Conservation (phyloP, 2,329 filamentous ascomycete species). For the Colletotrichum sp. region DNA sequence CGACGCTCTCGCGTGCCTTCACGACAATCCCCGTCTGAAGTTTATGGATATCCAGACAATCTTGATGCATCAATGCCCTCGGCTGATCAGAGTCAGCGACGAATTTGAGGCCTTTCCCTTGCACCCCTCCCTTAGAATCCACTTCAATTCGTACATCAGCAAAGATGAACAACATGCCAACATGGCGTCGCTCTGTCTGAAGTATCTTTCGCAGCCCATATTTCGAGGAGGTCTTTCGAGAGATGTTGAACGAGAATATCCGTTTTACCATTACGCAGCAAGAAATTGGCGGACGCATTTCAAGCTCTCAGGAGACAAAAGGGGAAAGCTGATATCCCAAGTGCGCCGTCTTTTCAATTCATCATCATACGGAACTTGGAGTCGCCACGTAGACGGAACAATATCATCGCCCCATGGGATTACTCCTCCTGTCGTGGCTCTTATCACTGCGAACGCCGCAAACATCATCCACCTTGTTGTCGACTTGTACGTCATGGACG, state of each 20-base stretch:
- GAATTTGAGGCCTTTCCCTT: background rate
- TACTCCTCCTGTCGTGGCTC: background rate
- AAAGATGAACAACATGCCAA: slow-evolving; percentile 19
- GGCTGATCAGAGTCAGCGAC: slow-evolving; percentile 8
- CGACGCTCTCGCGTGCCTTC: slow-evolving; percentile 7
- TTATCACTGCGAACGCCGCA: background rate
- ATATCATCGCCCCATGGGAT: background rate
- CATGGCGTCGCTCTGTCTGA: slow-evolving; percentile 24
- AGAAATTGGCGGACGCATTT: slow-evolving; percentile 19
- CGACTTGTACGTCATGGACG: background rate
- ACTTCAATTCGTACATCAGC: slow-evolving; percentile 10
- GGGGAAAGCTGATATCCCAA: slow-evolving; percentile 2
- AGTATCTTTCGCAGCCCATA: slow-evolving; percentile 18
- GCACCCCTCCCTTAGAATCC: slow-evolving; percentile 6
- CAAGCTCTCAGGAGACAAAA: slow-evolving; percentile 1
- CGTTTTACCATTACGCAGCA: slow-evolving; percentile 25
- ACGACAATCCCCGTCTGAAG: background rate
- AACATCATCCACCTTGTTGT: background rate
- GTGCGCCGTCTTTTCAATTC: slow-evolving; percentile 12
- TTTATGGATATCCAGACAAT: background rate
- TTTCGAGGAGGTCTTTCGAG: background rate
- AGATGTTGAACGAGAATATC: background rate
- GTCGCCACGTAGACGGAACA: background rate
- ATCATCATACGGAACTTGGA: slow-evolving; percentile 23
- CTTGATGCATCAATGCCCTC: slow-evolving; percentile 11